Evolutionary conservation across 1,284 basidiomycete genomes (phyloP), one percentile per base, ranked within the genome.

Genomic region (Cutaneotrichosporon sp.): DNA sequence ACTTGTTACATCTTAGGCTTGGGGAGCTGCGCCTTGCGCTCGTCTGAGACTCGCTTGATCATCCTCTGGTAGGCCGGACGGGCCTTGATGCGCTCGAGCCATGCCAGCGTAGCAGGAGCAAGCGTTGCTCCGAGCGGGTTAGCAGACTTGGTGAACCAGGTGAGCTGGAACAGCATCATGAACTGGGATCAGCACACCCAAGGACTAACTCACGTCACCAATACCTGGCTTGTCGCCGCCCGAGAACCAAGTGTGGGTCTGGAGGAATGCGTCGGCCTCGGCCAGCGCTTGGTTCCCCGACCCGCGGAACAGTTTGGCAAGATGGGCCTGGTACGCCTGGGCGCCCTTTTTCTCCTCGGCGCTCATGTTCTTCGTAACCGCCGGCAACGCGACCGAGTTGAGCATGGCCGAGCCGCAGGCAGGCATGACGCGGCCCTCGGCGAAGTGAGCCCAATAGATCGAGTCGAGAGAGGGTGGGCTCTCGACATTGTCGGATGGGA

Each of bases 401-500:
- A 53, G 51, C 51, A 53, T 53, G 31, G 30, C 30, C 31, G 51
- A 34, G 51, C 51, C 51, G 16, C 77, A 64, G 21, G 69, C 58
- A 14, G 65, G 67, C 72, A 79, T 74, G 53, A 74, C 63, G 26
- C 63, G 69, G 16, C 72, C 77, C 60, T 79, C 77, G 52, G 71
- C 32, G 52, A 73, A 78, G 68, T 76, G 73, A 40, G 62, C 57
- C 76, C 75, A 79, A 68, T 71, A 79, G 14, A 68, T 53, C 13
- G 66, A 69, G 47, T 65, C 52, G 38, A 69, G 63, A 5, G 67
- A 68, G 1, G 73, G 59, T 3, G 57, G 63, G 6, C 53, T 11
- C 56, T 76, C 73, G 14, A 76, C 62, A 16, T 38, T 31, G 7
- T 50, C 30, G 4, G 42, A 9, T 21, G 58, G 13, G 60, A 56